Evolutionary conservation across 306 rosid species (phyloP).

Genomic region (Ormosia emarginata): DNA sequence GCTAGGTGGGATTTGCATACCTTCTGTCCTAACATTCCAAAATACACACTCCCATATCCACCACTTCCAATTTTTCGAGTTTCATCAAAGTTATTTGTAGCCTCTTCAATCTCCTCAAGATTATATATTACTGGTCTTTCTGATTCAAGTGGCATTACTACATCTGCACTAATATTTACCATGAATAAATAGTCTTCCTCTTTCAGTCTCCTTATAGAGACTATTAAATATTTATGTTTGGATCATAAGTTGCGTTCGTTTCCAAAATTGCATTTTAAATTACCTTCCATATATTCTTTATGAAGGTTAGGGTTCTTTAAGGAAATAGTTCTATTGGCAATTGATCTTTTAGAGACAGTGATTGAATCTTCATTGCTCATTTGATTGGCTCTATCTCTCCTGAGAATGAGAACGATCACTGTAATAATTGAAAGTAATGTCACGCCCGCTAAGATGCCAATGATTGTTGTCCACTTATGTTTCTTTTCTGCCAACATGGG

Average conservation of each 20-base stretch:
- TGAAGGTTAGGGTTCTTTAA: constrained; percentile 24
- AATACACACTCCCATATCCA: constrained; percentile 76
- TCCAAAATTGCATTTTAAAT: constrained; percentile 6
- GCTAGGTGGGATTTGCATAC: constrained; percentile 34
- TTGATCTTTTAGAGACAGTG: constrained; percentile 31
- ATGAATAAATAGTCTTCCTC: neutral
- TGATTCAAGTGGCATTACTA: constrained; percentile 48
- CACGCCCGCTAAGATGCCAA: constrained; percentile 40
- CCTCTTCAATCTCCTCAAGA: constrained; percentile 66
- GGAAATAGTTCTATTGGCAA: constrained; percentile 34
- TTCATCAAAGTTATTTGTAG: constrained; percentile 61
- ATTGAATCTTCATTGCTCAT: constrained; percentile 26
- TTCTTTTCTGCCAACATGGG: constrained; percentile 34
- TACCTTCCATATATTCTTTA: constrained; percentile 50
- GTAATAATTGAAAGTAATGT: constrained; percentile 41
- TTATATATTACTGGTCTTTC: constrained; percentile 52
- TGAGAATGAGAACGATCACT: constrained; percentile 34
- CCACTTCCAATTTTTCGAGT: constrained; percentile 68
- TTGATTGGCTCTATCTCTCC: constrained; percentile 25
- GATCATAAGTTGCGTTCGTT: neutral
- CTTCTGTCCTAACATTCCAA: constrained; percentile 58
- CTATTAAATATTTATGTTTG: neutral
- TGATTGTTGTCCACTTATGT: constrained; percentile 26
- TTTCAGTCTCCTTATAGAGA: neutral
- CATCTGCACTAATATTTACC: constrained; percentile 37